These are phyloP conservation scores for Albifimbria verrucaria DNA, from an alignment of 2,329 filamentous ascomycete genomes.

Conservation along the genomic window DNA sequence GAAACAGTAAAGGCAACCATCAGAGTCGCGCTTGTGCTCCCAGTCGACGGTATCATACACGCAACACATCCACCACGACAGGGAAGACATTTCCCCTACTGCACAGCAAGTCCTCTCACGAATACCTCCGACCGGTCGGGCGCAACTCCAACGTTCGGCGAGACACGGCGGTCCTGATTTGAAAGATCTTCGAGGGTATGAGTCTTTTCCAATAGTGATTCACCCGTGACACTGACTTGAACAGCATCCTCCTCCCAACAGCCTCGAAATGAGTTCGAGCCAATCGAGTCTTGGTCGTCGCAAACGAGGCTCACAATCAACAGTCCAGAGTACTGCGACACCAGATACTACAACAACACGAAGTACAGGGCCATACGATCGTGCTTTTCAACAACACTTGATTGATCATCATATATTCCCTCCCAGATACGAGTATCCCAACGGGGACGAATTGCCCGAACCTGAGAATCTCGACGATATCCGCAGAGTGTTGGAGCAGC, in stretches of 20 bases:
- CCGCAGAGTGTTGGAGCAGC: conserved; percentile 4
- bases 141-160: conserved; percentile 4
- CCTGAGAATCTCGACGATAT: conserved; percentile 19
- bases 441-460: conserved; percentile 8
- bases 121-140: neutral
- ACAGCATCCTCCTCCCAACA: conserved; percentile 2
- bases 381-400: conserved; percentile 15
- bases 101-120: conserved; percentile 2
- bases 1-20: conserved; percentile 2
- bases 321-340: conserved; percentile 2
- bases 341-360: conserved; percentile 8
- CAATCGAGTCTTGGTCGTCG: conserved; percentile 9
- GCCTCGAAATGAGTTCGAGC: conserved; percentile 6
- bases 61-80: conserved; percentile 2
- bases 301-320: conserved; percentile 8
- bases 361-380: conserved; percentile 16
- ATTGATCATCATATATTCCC: conserved; percentile 14
- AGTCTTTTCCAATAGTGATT: neutral
- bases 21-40: neutral
- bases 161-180: conserved; percentile 8
- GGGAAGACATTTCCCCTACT: conserved; percentile 2
- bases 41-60: conserved; percentile 5
- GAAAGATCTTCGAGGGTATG: conserved; percentile 5
- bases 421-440: conserved; percentile 10
- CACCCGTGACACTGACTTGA: neutral